Base-by-base conservation (phyloP, 805 yeast genomes). In the Trichomonascus vanleenenianus region DNA sequence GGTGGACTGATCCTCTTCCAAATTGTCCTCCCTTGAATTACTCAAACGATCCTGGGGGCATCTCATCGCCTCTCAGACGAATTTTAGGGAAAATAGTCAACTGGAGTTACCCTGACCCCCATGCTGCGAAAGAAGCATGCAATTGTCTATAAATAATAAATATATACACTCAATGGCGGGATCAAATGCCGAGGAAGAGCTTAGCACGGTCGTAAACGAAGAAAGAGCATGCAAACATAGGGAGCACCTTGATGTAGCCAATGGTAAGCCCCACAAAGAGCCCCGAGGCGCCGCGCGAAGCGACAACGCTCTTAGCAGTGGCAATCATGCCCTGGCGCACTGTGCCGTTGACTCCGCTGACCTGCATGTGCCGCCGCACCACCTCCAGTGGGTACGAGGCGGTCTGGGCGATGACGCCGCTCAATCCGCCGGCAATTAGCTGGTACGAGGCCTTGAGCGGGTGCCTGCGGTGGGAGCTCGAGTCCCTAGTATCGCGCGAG, bases 321-420 rank as follows among this genome's bases (percentile, higher is more conserved):
- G 42, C 39, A 32, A 46, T 32, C 39, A 57, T 47, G 12, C 48
- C 46, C 36, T 38, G 39, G 22, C 45, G 32, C 22, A 43, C 35
- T 33, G 81, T 86, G 50, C 79, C 75, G 5, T 73, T 69, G 3
- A 82, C 84, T 10, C 91, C 94, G 32, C 95, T 89, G 19, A 93
- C 98, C 67, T 93, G 99, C 85, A 93, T 81, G 56, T 97, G 73
- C 63, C 99, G 75, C 60, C 98, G 74, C 18, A 93, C 78, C 34
- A 93, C 96, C 66, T 93, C 99, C 55, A 93, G 83, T 1, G 98
- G 98, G 60, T 93, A 93, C 3, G 96, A 91, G 0, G 97, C 94
- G 1, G 97, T 87, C 64, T 93, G 98, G 1, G 97, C 86, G 32
- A 79, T 73, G 82, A 91, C 77, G 10, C 98, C 98, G 1, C 97